A percentile compares a stretch with the other conserved stretches of the same genome.
phyloP scores from a whole-genome alignment of 805 yeast genomes.

The Ascoidea asiatica region DNA sequence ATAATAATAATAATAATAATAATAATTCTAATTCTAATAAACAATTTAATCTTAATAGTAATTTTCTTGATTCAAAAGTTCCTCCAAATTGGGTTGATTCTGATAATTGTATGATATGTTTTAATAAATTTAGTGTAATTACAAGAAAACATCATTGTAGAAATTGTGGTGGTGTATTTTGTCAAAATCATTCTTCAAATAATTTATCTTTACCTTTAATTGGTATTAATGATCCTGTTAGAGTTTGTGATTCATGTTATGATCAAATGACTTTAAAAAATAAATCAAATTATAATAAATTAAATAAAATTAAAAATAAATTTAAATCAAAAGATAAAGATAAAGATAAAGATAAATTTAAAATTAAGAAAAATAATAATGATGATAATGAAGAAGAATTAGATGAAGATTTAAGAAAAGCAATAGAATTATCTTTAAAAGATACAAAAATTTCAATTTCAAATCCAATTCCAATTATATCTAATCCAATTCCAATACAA shows the following conservation, averaged over 20 bases:
- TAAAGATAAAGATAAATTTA: constrained; percentile 13
- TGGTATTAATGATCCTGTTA: constrained; percentile 79
- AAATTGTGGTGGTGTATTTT: constrained; percentile 90
- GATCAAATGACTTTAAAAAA: constrained; percentile 38
- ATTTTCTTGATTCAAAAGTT: constrained; percentile 71
- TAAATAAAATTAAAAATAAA: neutral
- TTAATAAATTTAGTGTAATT: constrained; percentile 61
- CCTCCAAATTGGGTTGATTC: constrained; percentile 98
- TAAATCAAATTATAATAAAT: constrained; percentile 14
- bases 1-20: constrained; percentile 31
- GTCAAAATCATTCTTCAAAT: constrained; percentile 75
- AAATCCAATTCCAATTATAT: constrained; percentile 4
- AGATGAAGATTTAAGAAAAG: constrained; percentile 65
- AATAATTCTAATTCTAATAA: constrained; percentile 82
- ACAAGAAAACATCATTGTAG: constrained; percentile 95
- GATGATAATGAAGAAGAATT: constrained; percentile 30
- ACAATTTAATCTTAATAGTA: constrained; percentile 24
- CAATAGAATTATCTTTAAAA: constrained; percentile 64
- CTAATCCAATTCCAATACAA: constrained; percentile 4
- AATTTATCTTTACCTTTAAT: constrained; percentile 59
- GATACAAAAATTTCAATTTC: constrained; percentile 27
- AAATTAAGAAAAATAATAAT: constrained; percentile 14
- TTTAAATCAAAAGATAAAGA: constrained; percentile 6
- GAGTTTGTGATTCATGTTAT: constrained; percentile 88
- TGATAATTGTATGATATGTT: constrained; percentile 91